These are phyloP conservation scores for Jatropha podagrica DNA, from an alignment of 441 rosid species.

Conservation along the genomic window DNA sequence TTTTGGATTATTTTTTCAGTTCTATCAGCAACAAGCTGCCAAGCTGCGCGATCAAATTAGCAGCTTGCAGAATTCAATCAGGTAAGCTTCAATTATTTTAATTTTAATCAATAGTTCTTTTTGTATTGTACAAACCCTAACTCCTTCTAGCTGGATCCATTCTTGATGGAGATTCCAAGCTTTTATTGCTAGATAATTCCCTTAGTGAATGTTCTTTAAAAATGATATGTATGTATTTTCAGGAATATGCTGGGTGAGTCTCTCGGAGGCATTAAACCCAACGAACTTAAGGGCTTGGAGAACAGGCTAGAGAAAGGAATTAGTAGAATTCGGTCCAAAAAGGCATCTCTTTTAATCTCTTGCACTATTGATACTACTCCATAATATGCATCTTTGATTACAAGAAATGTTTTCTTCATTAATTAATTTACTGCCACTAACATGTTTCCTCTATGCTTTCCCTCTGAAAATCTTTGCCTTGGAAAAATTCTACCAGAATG, in stretches of 20 bases:
- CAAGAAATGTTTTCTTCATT: neutral
- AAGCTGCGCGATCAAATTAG: conserved; percentile 64
- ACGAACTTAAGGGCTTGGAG: conserved; percentile 73
- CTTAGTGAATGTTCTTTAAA: neutral
- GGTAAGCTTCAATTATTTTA: conserved; percentile 33
- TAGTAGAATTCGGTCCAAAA: conserved; percentile 81
- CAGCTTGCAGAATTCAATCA: conserved; percentile 70
- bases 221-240: conserved; percentile 13
- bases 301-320: conserved; percentile 77
- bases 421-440: conserved; percentile 8
- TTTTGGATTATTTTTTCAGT: conserved; percentile 35
- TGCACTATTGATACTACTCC: neutral
- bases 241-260: conserved; percentile 91
- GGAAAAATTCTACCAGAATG: conserved; percentile 44
- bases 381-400: neutral
- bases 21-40: conserved; percentile 81
- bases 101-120: too few species aligned
- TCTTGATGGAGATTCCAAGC: neutral
- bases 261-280: conserved; percentile 43
- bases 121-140: too few species aligned
- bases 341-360: conserved; percentile 38
- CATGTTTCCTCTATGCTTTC: neutral
- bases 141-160: too few species aligned
- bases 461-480: neutral
- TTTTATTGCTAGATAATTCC: neutral